A percentile compares a stretch with the other conserved stretches of the same genome.
Conservation (phyloP, 2,329 filamentous ascomycete species). For the Leptographium wingfieldii region DNA sequence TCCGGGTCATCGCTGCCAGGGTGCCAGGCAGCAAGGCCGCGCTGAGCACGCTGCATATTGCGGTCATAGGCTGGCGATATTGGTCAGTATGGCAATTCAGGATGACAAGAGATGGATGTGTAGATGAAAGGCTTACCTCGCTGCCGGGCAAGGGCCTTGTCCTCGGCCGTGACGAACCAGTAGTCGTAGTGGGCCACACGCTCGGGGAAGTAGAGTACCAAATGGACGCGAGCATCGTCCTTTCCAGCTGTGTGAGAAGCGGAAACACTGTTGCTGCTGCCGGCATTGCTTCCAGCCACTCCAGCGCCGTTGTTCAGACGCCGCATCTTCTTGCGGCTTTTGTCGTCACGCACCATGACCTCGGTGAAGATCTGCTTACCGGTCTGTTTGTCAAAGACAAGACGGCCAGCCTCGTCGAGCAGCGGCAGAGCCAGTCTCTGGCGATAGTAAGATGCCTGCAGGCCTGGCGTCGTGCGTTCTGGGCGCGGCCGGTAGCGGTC, state of each 20-base stretch:
- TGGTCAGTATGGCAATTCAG: not conserved
- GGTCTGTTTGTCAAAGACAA: conserved; percentile 12
- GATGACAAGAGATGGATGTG: not conserved
- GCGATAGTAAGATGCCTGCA: conserved; percentile 15
- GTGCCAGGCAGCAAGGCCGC: conserved; percentile 13
- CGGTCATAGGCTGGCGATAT: conserved; percentile 10
- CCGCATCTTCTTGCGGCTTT: conserved; percentile 10
- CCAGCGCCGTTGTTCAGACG: not conserved
- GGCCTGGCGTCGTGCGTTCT: conserved; percentile 13
- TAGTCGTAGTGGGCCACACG: conserved; percentile 14
- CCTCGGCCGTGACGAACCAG: conserved; percentile 15
- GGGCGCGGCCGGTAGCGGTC: conserved; percentile 12
- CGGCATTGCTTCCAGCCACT: not conserved
- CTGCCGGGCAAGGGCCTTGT: conserved; percentile 13
- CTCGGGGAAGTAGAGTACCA: conserved; percentile 15
- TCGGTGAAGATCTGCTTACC: conserved; percentile 13
- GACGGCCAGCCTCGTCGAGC: conserved; percentile 10
- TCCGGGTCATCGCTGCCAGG: conserved; percentile 13
- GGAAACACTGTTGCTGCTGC: not conserved
- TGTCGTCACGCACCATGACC: conserved; percentile 15
- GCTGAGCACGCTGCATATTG: conserved; percentile 11
- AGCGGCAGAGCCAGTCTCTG: conserved; percentile 14
- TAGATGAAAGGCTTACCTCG: conserved; percentile 7
- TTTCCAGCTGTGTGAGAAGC: not conserved
- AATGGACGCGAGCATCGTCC: conserved; percentile 12